Conservation (phyloP, 768 basidiomycete genomes). For the Dacryopinax primogenitus region DNA sequence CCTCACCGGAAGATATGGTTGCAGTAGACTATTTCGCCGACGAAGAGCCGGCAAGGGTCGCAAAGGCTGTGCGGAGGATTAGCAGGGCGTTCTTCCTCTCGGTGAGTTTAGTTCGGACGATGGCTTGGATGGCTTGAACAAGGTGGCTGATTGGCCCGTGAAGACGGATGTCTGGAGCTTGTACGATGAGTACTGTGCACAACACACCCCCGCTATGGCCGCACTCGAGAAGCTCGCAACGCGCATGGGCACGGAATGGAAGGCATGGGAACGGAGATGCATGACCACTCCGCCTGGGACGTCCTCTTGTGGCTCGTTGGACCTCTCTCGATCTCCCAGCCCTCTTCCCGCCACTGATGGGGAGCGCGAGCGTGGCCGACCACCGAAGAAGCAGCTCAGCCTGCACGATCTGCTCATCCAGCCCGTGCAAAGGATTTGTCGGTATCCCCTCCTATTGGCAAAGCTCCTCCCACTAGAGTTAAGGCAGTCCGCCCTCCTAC, state of each 20-base stretch:
- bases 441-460: constrained; percentile 80
- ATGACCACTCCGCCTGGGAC: constrained; percentile 40
- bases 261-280: constrained; percentile 69
- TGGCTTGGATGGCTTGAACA: constrained; percentile 45
- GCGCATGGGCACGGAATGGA: constrained; percentile 62
- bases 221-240: constrained; percentile 53
- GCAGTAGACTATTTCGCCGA: constrained; percentile 27
- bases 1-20: constrained; percentile 21
- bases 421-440: constrained; percentile 92
- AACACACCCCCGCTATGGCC: constrained; percentile 69
- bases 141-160: neutral
- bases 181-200: constrained; percentile 79
- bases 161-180: constrained; percentile 38
- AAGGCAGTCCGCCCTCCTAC: neutral
- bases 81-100: constrained; percentile 9
- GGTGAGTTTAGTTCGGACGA: constrained; percentile 15
- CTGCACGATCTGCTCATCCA: constrained; percentile 84
- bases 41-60: neutral
- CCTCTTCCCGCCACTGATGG: constrained; percentile 13
- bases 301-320: constrained; percentile 16
- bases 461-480: constrained; percentile 37
- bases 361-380: constrained; percentile 13
- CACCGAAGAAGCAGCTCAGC: constrained; percentile 21
- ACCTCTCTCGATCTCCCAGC: constrained; percentile 4
- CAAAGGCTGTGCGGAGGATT: constrained; percentile 12